Base-by-base conservation (phyloP, 2,329 filamentous ascomycete genomes). In the Botrytis aclada region DNA sequence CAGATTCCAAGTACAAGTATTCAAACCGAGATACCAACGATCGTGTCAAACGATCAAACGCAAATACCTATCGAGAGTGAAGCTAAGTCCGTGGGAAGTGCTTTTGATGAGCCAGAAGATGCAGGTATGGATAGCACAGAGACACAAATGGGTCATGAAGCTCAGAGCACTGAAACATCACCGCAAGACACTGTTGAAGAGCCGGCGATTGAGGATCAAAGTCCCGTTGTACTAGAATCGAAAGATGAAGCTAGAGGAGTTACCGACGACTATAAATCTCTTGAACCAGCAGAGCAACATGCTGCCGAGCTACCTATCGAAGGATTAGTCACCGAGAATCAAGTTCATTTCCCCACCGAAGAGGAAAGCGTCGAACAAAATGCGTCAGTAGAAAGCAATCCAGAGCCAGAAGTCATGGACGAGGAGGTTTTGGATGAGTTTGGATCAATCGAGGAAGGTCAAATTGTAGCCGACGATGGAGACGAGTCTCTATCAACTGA, bases 301-400 rank as follows among this genome's bases (percentile, higher is more conserved):
- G 8, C 5, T 18, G 1, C 29, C 8, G 34, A 54, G 16, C 5
- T 56, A 9, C 9, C 9, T 4, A 14, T n/a, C 1, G 25, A 41
- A 39, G 16, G 4, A 41, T 4, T 9, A 10, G 5, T 5, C 4
- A 10, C 6, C 9, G n/a, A 56, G 18, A 32, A 0, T 2, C 18
- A 16, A 32, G 4, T 7, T 12, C 3, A 12, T 3, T 4, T 5
- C 1, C 0, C 34, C 1, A 25, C 2, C 1, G 25, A 69, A 56
- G 25, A 56, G 0, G 12, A 41, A 16, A 22, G 1, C 2, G 0
- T 32, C n/a, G 9, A 9, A 8, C 32, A 14, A 0, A 5, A 2
- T 9, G 4, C 32, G 5, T 1, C 10, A 39, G 37, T 32, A 25
- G 3, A 41, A 9, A 18, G 10, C 0, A 32, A 8, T 25, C 6